Base-by-base conservation (phyloP, 2,329 filamentous ascomycete species). In the Xylaria digitata region DNA sequence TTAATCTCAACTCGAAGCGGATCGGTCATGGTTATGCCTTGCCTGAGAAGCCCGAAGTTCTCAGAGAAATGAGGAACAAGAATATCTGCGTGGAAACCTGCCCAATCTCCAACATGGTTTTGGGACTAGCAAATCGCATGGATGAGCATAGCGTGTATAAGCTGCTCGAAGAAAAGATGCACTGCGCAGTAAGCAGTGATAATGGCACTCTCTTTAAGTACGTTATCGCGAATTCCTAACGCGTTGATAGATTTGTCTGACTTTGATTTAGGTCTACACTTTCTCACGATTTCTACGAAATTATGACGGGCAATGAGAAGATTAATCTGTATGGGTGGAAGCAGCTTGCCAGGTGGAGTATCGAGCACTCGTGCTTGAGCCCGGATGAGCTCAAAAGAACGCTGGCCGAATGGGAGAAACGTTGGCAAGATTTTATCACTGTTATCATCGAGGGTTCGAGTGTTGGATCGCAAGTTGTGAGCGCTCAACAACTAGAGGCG, bases 251-350 rank as follows among this genome's bases (percentile, higher is more conserved):
- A 2, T 17, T 5, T 19, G n/a, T 37, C 57, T 71, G 69, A 72
- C 49, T 11, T 17, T 17, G 55, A 26, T 13, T 54, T 64, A 92
- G 89, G 69, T 92, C 90, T 15, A 88, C 88, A 1, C 83, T 93
- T 49, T 90, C 89, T 0, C 90, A 93, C 70, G 91, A 94, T 74
- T 93, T 93, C 75, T 93, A 93, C 75, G 91, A 94, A 75, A 84
- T 90, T 65, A 88, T 93, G 83, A 85, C 91, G 7, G 91, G 91
- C 54, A 88, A 87, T 50, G 82, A 84, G 13, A 84, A 87, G 64
- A 92, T 93, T 84, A 86, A 84, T 19, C 78, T 94, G 0, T 87
- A 87, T 69, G 90, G 90, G 49, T 92, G 90, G 89, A 90, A 90
- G 75, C 90, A 93, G 77, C 83, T 90, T 23, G 82, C 82, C 17